phyloP scores from a whole-genome alignment of 2,329 filamentous ascomycete genomes.

The Monosporascus sp. region DNA sequence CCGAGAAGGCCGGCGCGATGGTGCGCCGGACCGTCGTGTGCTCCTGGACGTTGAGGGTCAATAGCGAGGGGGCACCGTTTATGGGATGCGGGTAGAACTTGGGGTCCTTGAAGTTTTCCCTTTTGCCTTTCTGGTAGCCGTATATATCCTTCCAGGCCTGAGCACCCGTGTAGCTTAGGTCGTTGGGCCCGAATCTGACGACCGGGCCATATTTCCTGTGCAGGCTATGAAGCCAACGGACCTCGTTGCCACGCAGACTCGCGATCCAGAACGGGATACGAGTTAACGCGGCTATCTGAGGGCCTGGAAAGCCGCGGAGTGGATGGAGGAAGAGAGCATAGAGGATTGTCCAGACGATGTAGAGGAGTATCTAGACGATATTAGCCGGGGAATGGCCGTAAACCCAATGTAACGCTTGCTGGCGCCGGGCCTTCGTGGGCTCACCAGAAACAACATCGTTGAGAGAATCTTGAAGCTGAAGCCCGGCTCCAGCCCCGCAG shows the following conservation, averaged over 20 bases:
- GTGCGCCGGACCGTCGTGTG: not conserved
- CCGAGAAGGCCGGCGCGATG: conserved; percentile 11
- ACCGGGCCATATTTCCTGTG: conserved; percentile 13
- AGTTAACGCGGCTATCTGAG: conserved; percentile 11
- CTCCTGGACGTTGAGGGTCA: not conserved
- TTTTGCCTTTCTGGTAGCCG: not conserved
- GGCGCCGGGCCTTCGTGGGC: too few relatives aligned
- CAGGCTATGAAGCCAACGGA: conserved; percentile 8
- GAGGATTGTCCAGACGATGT: not conserved
- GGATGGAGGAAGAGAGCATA: conserved; percentile 20
- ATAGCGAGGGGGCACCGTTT: not conserved
- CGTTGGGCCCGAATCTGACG: conserved; percentile 14
- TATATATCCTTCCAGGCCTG: conserved; percentile 9
- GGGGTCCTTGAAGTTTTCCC: not conserved
- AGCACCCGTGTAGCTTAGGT: conserved; percentile 12
- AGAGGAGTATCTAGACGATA: not conserved
- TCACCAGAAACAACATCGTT: too few relatives aligned
- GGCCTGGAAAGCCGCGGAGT: conserved; percentile 19
- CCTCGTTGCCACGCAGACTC: conserved; percentile 11
- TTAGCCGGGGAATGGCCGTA: too few relatives aligned
- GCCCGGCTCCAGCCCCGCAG: too few relatives aligned
- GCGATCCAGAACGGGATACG: conserved; percentile 17
- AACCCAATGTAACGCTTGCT: too few relatives aligned
- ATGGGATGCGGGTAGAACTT: not conserved
- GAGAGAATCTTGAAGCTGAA: too few relatives aligned